phyloP scores from a whole-genome alignment of 108 stramenopile genomes.

The Epipyxis sp. region DNA sequence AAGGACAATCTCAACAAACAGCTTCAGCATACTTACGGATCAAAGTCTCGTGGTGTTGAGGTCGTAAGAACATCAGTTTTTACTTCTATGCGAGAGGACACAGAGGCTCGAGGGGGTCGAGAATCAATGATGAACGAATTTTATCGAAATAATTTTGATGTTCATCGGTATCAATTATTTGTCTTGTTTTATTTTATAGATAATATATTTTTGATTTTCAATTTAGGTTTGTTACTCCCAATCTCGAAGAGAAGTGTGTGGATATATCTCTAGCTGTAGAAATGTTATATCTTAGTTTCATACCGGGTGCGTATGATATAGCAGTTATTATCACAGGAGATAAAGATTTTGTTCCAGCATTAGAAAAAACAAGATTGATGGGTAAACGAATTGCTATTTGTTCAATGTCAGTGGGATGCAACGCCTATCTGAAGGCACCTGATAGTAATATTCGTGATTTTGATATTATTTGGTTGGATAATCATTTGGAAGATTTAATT shows the following conservation, averaged over 20 bases:
- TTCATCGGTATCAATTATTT: slow-evolving; percentile 51
- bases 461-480: background rate
- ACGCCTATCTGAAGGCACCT: slow-evolving; percentile 61
- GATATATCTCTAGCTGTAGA: slow-evolving; percentile 82
- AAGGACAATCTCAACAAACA: background rate
- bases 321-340: slow-evolving; percentile 75
- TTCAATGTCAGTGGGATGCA: slow-evolving; percentile 62
- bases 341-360: slow-evolving; percentile 78
- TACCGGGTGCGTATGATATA: slow-evolving; percentile 75
- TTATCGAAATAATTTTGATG: slow-evolving; percentile 67
- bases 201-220: background rate
- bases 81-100: slow-evolving; percentile 67
- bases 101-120: slow-evolving; percentile 59
- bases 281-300: slow-evolving; percentile 77
- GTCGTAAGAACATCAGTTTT: slow-evolving; percentile 69
- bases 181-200: background rate
- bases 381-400: slow-evolving; percentile 69
- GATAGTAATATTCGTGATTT: background rate
- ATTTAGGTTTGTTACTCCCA: slow-evolving; percentile 63
- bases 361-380: slow-evolving; percentile 72
- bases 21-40: background rate
- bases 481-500: background rate
- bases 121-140: slow-evolving; percentile 74
- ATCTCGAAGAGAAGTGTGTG: slow-evolving; percentile 74
- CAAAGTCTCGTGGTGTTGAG: slow-evolving; percentile 62